Conservation (phyloP, 257 asterid genomes). For the Linderniella brevidens region DNA sequence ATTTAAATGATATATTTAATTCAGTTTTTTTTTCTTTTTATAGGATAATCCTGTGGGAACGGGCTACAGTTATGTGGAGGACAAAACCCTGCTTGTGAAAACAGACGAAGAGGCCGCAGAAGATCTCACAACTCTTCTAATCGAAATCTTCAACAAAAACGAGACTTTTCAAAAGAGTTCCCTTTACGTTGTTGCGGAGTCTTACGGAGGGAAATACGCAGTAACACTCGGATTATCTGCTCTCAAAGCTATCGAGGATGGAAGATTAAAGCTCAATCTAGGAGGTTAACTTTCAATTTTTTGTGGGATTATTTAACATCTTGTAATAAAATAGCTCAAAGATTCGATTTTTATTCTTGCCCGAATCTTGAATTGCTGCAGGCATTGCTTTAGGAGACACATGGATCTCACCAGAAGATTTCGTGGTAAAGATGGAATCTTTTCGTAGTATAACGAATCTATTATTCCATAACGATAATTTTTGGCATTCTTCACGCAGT, state of each 20-base stretch:
- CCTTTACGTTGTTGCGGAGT: slow-evolving; percentile 76
- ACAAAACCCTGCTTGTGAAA: slow-evolving; percentile 39
- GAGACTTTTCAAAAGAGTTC: slow-evolving; percentile 53
- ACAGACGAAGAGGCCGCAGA: slow-evolving; percentile 74
- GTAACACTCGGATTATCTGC: slow-evolving; percentile 83
- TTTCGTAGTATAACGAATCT: background rate
- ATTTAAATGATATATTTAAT: background rate
- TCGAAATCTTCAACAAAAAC: slow-evolving; percentile 43
- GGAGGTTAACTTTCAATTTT: slow-evolving; percentile 34
- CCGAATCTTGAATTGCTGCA: slow-evolving; percentile 7
- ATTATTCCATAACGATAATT: background rate
- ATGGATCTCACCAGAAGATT: slow-evolving; percentile 97
- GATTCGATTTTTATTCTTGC: slow-evolving; percentile 1
- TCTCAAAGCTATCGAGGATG: slow-evolving; percentile 44
- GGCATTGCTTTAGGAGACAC: slow-evolving; percentile 86
- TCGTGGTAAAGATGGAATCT: slow-evolving; percentile 54
- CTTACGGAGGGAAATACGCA: slow-evolving; percentile 90
- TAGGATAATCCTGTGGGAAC: slow-evolving; percentile 98
- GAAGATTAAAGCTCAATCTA: slow-evolving; percentile 56
- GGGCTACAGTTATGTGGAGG: slow-evolving; percentile 92
- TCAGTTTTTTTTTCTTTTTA: background rate
- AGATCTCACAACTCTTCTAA: slow-evolving; percentile 65
- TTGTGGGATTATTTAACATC: background rate
- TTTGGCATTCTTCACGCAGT: slow-evolving; percentile 18
- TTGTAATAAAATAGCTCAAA: background rate